These are phyloP conservation scores for Cercospora sp. DNA, from an alignment of 2,329 filamentous ascomycete genomes.

Conservation along the genomic window DNA sequence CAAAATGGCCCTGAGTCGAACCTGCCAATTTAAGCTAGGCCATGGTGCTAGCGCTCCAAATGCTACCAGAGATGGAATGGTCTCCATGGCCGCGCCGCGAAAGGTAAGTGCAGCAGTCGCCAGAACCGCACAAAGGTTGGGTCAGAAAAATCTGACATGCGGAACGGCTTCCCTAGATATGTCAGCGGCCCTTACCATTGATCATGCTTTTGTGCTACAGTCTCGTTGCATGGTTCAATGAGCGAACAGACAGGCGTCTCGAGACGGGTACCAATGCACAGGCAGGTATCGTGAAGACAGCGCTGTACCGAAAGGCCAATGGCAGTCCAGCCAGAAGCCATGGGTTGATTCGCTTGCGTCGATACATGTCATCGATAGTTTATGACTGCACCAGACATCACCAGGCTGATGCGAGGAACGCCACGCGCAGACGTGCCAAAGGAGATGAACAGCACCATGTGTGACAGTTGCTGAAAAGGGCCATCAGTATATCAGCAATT, in stretches of 20 bases:
- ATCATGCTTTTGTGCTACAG: not conserved
- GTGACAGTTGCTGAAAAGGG: not conserved
- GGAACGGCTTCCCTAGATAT: not conserved
- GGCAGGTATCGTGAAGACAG: not conserved
- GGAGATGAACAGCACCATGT: not conserved
- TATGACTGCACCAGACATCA: not conserved
- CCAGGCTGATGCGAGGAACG: not conserved
- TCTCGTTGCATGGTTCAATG: not conserved
- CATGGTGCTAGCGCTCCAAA: conserved; percentile 4
- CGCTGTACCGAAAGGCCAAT: conserved; percentile 6
- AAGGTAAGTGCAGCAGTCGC: not conserved
- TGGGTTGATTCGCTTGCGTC: not conserved
- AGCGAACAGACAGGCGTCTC: not conserved
- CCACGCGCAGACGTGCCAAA: not conserved
- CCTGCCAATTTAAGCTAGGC: not conserved
- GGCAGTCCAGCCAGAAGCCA: not conserved
- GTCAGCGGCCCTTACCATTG: not conserved
- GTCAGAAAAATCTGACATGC: not conserved
- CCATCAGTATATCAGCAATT: not conserved
- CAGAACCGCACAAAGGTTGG: not conserved
- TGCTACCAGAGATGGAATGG: not conserved
- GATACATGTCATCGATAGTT: not conserved
- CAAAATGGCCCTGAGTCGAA: not conserved
- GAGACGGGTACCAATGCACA: not conserved
- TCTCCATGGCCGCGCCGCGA: not conserved